Evolutionary conservation across 345 rosid genomes (phyloP), one percentile per base, ranked within the genome.

Genomic region (Salix brachista): DNA sequence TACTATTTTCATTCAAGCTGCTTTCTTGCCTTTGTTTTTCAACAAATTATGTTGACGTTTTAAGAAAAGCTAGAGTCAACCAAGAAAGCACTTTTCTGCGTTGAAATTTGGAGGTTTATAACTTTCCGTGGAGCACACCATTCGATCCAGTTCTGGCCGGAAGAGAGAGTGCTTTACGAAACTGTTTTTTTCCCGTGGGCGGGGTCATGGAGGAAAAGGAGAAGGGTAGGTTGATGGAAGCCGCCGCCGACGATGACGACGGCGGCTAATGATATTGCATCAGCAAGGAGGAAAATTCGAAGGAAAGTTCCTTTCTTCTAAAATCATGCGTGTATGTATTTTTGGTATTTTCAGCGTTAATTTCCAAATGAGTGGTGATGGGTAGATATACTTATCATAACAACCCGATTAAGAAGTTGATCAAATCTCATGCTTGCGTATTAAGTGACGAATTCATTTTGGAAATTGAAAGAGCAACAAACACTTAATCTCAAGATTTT

Each of bases 51-150:
- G 13, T 8, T n/a, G 62, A 1, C 0, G 44, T n/a, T 21, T 0
- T 1, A 9, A 56, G 28, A 25, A n/a, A 56, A 56, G 0, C 12
- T 0, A n/a, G 62, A 58, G 62, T 23, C 13, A 23, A 41, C 68
- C 73, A 76, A 67, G 67, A 69, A 9, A 11, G 36, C 56, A 56
- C 58, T 37, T 75, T 41, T 75, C 37, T 25, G 18, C 17, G 62
- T 36, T 67, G 66, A 52, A 67, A 1, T 36, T 32, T n/a, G 46
- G 21, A 67, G 6, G 6, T 14, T 19, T 19, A 4, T 21, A 34
- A 1, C 30, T 1, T 18, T 12, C 19, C 13, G 26, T 28, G 32
- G 61, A 44, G 39, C 62, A n/a, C 62, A 10, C 1, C 11, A 41
- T 58, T 19, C 10, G 62, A 9, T n/a, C 28, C 6, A n/a, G 13